phyloP scores from a whole-genome alignment of 495 filamentous ascomycete species.

The Aspergillus funiculosus region DNA sequence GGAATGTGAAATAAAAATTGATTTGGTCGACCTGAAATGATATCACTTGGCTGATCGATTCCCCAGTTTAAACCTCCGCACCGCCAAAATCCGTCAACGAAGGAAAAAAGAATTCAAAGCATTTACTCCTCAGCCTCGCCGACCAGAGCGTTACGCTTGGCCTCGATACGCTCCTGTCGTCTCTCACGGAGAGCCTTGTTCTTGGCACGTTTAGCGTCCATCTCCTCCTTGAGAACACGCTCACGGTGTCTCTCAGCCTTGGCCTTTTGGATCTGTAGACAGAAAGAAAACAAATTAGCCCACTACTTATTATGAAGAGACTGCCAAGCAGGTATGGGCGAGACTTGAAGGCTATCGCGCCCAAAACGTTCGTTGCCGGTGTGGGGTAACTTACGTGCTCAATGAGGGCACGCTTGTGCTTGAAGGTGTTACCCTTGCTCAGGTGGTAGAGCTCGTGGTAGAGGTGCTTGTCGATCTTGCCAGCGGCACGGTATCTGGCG shows the following conservation, averaged over 20 bases:
- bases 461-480: conserved; percentile 99
- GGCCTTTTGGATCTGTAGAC: conserved; percentile 89
- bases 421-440: conserved; percentile 99
- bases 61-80: conserved; percentile 39
- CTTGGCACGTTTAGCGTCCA: conserved; percentile 99
- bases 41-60: conserved; percentile 22
- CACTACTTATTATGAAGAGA: conserved; percentile 2
- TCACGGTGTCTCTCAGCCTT: conserved; percentile 98
- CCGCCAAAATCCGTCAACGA: conserved; percentile 37
- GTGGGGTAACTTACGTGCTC: conserved; percentile 79
- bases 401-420: conserved; percentile 99
- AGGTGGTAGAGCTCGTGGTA: conserved; percentile 99
- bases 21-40: conserved; percentile 16
- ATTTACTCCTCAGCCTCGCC: conserved; percentile 67
- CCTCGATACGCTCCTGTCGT: conserved; percentile 76
- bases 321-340: no score
- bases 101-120: conserved; percentile 18
- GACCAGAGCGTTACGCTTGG: conserved; percentile 80
- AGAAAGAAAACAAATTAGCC: conserved; percentile 28
- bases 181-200: conserved; percentile 99
- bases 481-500: conserved; percentile 97
- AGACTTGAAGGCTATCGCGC: neutral
- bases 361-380: neutral
- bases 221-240: conserved; percentile 92
- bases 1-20: conserved; percentile 19